Conservation (phyloP, 257 asterid species). For the Primulina huaijiensis region DNA sequence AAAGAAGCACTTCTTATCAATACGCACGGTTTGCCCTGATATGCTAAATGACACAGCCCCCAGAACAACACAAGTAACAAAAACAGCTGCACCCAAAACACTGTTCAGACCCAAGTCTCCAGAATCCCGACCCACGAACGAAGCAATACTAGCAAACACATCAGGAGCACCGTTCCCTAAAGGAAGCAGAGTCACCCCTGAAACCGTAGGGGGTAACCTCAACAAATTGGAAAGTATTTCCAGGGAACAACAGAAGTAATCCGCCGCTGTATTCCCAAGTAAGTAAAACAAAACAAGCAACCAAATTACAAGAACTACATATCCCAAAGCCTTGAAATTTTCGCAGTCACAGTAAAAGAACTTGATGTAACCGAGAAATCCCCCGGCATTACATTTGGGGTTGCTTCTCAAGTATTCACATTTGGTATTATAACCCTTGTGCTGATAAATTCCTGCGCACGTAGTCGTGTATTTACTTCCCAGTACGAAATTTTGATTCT, state of each 20-base stretch:
- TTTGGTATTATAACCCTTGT: constrained; percentile 41
- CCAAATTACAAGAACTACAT: constrained; percentile 52
- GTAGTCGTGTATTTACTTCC: constrained; percentile 25
- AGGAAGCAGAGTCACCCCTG: constrained; percentile 88
- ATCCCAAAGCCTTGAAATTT: constrained; percentile 41
- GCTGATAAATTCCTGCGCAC: constrained; percentile 55
- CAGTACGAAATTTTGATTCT: constrained; percentile 10
- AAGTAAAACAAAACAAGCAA: constrained; percentile 61
- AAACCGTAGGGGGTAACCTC: constrained; percentile 67
- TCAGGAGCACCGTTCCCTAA: constrained; percentile 91
- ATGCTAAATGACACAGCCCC: constrained; percentile 59
- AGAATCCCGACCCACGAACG: constrained; percentile 61
- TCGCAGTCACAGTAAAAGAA: constrained; percentile 69
- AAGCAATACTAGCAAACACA: constrained; percentile 81
- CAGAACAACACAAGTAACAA: constrained; percentile 69
- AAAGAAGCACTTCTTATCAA: constrained; percentile 69
- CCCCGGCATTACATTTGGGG: constrained; percentile 64
- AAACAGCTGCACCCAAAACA: constrained; percentile 86
- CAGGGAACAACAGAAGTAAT: constrained; percentile 69
- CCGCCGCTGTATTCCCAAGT: constrained; percentile 82
- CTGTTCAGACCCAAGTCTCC: constrained; percentile 77
- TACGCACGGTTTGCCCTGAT: constrained; percentile 42
- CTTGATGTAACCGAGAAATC: constrained; percentile 50
- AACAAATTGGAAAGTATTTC: constrained; percentile 55
- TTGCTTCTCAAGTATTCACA: constrained; percentile 61